These are phyloP conservation scores for Candida dajiaensis DNA, from an alignment of 805 yeast genomes.

Conservation along the genomic window DNA sequence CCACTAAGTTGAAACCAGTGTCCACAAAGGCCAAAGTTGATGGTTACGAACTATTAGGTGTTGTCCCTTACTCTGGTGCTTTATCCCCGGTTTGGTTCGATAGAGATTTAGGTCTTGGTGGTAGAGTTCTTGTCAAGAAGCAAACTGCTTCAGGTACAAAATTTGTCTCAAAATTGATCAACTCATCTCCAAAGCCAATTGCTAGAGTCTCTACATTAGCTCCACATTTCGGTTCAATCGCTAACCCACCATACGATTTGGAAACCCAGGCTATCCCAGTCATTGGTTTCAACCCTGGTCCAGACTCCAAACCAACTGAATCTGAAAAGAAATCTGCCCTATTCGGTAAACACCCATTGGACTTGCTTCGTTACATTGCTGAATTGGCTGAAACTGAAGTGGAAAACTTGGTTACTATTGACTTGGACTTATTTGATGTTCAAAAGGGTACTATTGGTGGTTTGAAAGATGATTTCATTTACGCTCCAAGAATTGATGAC, in stretches of 20 bases:
- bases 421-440: slow-evolving; percentile 74
- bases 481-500: slow-evolving; percentile 82
- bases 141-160: slow-evolving; percentile 25
- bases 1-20: slow-evolving; percentile 65
- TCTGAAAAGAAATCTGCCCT: slow-evolving; percentile 61
- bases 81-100: slow-evolving; percentile 68
- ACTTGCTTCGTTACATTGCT: slow-evolving; percentile 64
- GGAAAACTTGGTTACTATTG: slow-evolving; percentile 59
- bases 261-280: slow-evolving; percentile 80
- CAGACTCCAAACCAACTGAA: slow-evolving; percentile 43
- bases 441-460: slow-evolving; percentile 81
- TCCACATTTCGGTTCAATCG: slow-evolving; percentile 75
- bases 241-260: slow-evolving; percentile 64
- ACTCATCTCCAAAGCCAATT: slow-evolving; percentile 60
- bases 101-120: slow-evolving; percentile 82
- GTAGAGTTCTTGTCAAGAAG: slow-evolving; percentile 55
- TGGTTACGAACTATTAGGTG: slow-evolving; percentile 75
- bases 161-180: slow-evolving; percentile 40
- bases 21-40: slow-evolving; percentile 56
- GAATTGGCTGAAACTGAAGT: slow-evolving; percentile 52
- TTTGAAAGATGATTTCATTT: slow-evolving; percentile 65
- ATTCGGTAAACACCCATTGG: slow-evolving; percentile 61
- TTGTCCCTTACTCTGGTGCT: slow-evolving; percentile 80
- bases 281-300: slow-evolving; percentile 46
- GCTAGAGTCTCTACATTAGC: slow-evolving; percentile 84